These are phyloP conservation scores for Saccharomycopsis sp. DNA, from an alignment of 805 yeast genomes.

Conservation along the genomic window DNA sequence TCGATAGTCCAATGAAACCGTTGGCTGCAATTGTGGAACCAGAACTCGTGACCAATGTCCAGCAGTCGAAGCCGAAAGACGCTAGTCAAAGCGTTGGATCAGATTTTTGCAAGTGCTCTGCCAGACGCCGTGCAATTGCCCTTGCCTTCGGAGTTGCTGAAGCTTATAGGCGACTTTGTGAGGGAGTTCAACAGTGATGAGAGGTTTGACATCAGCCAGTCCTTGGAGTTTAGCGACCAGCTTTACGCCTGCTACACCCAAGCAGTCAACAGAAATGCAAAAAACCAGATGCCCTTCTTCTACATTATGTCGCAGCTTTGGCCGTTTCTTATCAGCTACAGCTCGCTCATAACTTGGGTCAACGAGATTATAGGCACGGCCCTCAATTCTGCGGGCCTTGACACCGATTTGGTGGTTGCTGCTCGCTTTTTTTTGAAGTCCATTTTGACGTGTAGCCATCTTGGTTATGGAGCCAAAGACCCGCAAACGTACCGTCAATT, in stretches of 20 bases:
- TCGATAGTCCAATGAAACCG: too few relatives aligned
- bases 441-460: neutral
- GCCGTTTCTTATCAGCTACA: slow-evolving; percentile 10
- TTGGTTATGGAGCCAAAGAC: neutral
- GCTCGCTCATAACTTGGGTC: slow-evolving; percentile 14
- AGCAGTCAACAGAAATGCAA: slow-evolving; percentile 3
- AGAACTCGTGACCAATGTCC: neutral
- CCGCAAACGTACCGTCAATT: slow-evolving; percentile 3
- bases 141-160: slow-evolving; percentile 2
- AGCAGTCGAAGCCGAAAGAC: slow-evolving; percentile 1
- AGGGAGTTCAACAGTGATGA: slow-evolving; percentile 8
- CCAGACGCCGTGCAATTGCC: slow-evolving; percentile 6
- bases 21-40: neutral
- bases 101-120: slow-evolving; percentile 3
- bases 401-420: slow-evolving; percentile 14
- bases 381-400: slow-evolving; percentile 20
- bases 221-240: slow-evolving; percentile 6
- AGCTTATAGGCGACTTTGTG: slow-evolving; percentile 6
- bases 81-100: slow-evolving; percentile 13
- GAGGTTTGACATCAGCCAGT: neutral
- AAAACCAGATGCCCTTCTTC: slow-evolving; percentile 10
- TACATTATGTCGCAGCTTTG: slow-evolving; percentile 10
- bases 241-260: slow-evolving; percentile 6
- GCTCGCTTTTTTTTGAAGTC: slow-evolving; percentile 14
- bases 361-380: slow-evolving; percentile 19